Evolutionary conservation across 1,284 basidiomycete genomes (phyloP).

Genomic region (Cryptococcus sp.): DNA sequence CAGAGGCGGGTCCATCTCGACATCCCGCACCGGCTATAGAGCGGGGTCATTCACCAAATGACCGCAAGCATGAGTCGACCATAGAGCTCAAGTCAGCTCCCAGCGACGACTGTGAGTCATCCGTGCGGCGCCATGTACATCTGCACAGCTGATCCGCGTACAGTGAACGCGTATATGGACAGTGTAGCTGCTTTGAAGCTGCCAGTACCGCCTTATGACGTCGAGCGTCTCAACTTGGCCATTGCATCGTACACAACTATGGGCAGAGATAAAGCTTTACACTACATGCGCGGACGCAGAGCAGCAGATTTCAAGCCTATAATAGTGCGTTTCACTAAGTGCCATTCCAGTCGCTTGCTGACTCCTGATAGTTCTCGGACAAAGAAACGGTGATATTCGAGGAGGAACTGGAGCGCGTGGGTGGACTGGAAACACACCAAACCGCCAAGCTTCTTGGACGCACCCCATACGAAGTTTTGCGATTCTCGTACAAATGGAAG

Average conservation of each 20-base stretch:
- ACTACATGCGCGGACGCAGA: constrained; percentile 29
- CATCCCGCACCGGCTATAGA: constrained; percentile 22
- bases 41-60: constrained; percentile 41
- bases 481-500: constrained; percentile 53
- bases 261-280: constrained; percentile 34
- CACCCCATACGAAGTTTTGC: constrained; percentile 47
- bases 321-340: constrained; percentile 23
- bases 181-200: constrained; percentile 32
- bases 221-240: constrained; percentile 39
- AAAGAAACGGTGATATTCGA: constrained; percentile 43
- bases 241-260: constrained; percentile 30
- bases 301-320: constrained; percentile 41
- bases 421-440: constrained; percentile 50
- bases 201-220: constrained; percentile 42
- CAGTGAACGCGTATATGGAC: constrained; percentile 43
- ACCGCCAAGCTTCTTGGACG: constrained; percentile 42
- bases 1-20: constrained; percentile 28
- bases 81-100: constrained; percentile 36
- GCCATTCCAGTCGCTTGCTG: not conserved
- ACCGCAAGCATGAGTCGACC: constrained; percentile 42
- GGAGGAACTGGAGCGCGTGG: constrained; percentile 40
- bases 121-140: not conserved
- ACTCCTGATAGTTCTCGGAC: constrained; percentile 32
- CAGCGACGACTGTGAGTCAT: constrained; percentile 38
- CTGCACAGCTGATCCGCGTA: constrained; percentile 3